These are phyloP conservation scores for Citrus sinensis DNA, from an alignment of 345 rosid species.

Conservation along the genomic window DVS_A1.0 CM039163.1:42062001-42062500, in stretches of 20 bases:
- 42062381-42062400: not conserved
- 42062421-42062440: not conserved
- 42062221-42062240: slow-evolving; percentile 4
- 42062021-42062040: not conserved
- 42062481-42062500: not conserved
- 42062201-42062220: not conserved
- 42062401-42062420: not conserved
- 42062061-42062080: not conserved
- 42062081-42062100: not conserved
- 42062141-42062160: slow-evolving; percentile 10
- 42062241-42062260: slow-evolving; percentile 1
- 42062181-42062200: not conserved
- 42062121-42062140: not conserved
- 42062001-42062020: not conserved
- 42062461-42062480: not conserved
- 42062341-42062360: not conserved
- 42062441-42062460: not conserved
- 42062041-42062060: not conserved
- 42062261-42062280: slow-evolving; percentile 38
- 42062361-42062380: not conserved
- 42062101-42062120: not conserved
- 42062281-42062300: slow-evolving; percentile 64
- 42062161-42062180: not conserved
- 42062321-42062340: slow-evolving; percentile 55
- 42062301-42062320: slow-evolving; percentile 67